Base-by-base conservation (phyloP, 495 filamentous ascomycete genomes). In the Penicillium steckii region DNA sequence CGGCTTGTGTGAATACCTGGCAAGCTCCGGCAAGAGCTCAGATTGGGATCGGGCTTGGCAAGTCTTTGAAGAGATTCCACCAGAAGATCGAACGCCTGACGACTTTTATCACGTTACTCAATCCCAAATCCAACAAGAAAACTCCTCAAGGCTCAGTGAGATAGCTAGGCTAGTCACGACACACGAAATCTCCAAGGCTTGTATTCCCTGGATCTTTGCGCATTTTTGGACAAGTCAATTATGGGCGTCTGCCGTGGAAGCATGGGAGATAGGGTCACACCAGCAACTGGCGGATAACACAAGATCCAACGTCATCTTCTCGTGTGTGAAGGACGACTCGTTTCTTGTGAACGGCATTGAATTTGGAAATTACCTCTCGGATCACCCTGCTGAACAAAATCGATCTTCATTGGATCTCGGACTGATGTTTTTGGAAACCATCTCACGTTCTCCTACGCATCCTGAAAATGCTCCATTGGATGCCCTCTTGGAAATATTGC, bases 1-100 rank as follows among this genome's bases (percentile, higher is more conserved):
- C 15, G 55, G 64, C 38, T 58, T 80, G 17, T 67, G 77, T 44
- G 63, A 53, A 9, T 73, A 65, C 51, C 50, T 82, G 17, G 68
- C 65, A 29, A 50, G 32, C 5, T 80, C 80, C 5, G 30, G 55
- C 3, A 47, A 56, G 8, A 21, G 41, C 1, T 23, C 68, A 22
- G 70, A 82, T 61, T 48, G 60, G 25, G 62, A 69, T 59, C 60
- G 74, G 26, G 64, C 64, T n/a, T 64, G 71, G 48, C 55, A 66
- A 8, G 19, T 81, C 3, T 79, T 83, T 50, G 52, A 73, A 21
- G 24, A 37, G 12, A 75, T 80, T 35, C 47, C 67, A 18, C 27
- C 47, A 2, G 29, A 64, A 13, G 44, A 59, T 18, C 67, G 74
- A 21, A 61, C 64, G 1, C 54, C 53, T 12, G 57, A 64, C 6